Conservation (phyloP, 257 asterid genomes). For the Nicotiana noctiflora region DNA sequence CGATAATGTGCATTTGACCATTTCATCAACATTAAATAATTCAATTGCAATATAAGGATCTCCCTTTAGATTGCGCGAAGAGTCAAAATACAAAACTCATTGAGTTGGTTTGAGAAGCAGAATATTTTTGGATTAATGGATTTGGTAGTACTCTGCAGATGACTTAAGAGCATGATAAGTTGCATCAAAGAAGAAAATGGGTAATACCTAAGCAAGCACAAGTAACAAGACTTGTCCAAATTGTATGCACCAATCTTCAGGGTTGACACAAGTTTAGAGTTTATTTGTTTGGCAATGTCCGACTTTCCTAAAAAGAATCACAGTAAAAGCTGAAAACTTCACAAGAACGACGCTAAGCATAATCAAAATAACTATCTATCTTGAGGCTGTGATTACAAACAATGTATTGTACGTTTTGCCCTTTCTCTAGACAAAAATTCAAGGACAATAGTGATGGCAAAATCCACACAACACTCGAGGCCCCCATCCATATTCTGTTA, state of each 20-base stretch:
- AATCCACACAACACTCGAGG: not conserved
- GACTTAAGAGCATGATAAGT: not conserved
- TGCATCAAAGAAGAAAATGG: not conserved
- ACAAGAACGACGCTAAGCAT: not conserved
- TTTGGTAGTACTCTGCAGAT: not conserved
- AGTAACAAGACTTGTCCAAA: not conserved
- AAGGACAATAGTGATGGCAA: slow-evolving; percentile 4
- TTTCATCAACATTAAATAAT: not conserved
- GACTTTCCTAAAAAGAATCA: not conserved
- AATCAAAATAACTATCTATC: not conserved
- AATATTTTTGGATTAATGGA: not conserved
- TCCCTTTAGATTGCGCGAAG: not conserved
- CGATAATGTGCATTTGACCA: not conserved
- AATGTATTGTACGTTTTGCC: not conserved
- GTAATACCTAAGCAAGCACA: not conserved
- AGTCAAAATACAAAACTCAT: not conserved
- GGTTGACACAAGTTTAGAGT: not conserved
- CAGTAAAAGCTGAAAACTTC: not conserved
- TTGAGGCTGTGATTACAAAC: not conserved
- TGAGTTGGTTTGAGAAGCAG: not conserved
- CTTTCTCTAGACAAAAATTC: not conserved
- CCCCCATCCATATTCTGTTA: not conserved
- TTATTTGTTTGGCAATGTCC: not conserved
- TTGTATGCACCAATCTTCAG: not conserved
- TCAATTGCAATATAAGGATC: not conserved